Evolutionary conservation across 2,329 filamentous ascomycete species (phyloP).

Genomic region (Pestalotiopsis sp.): DNA sequence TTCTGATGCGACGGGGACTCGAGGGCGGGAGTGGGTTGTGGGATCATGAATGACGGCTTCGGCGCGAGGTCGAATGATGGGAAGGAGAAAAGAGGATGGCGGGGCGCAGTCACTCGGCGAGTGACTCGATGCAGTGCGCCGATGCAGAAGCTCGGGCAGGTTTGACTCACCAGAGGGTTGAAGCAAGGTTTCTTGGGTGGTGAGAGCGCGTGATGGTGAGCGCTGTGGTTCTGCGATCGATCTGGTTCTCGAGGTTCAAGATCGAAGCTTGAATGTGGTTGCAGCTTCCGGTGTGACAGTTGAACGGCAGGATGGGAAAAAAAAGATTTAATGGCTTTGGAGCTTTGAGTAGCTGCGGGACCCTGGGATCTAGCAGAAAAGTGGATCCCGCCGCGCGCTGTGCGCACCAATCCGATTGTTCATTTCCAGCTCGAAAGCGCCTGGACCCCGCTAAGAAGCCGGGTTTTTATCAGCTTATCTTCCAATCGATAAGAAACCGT

Average conservation of each 20-base stretch:
- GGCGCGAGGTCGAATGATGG: neutral
- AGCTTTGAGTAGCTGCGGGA: constrained; percentile 10
- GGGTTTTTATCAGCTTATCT: neutral
- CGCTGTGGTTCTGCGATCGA: neutral
- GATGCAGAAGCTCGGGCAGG: neutral
- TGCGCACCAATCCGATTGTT: constrained; percentile 12
- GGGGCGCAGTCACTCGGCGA: constrained; percentile 12
- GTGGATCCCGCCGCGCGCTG: neutral
- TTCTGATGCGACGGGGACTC: too few relatives aligned
- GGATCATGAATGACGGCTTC: neutral
- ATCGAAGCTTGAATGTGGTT: neutral
- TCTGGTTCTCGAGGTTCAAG: neutral
- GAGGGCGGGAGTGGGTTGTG: neutral
- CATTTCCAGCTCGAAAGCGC: neutral
- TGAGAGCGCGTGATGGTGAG: neutral
- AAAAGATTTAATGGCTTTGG: constrained; percentile 6
- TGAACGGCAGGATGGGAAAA: neutral
- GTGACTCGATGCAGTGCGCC: neutral
- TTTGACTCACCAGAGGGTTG: constrained; percentile 6
- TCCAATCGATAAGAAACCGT: neutral
- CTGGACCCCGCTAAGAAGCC: neutral
- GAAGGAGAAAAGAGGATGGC: constrained; percentile 8
- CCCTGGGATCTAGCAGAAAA: neutral
- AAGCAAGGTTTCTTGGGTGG: neutral
- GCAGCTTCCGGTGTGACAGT: neutral